Base-by-base conservation (phyloP, 441 rosid genomes). In the Brassica balearica region DNA sequence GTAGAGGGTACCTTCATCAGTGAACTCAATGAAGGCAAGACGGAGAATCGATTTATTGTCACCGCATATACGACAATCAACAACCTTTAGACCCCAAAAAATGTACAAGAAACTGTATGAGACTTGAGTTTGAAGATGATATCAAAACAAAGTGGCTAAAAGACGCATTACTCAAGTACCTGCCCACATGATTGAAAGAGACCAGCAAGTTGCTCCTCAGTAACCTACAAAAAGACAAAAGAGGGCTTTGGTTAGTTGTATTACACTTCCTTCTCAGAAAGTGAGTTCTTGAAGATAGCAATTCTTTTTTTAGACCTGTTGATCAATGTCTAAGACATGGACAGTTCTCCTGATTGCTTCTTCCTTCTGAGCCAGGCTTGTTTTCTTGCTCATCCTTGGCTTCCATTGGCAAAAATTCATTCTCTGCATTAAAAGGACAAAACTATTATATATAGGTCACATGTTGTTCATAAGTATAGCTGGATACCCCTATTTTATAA, bases 131-230 rank as follows among this genome's bases (percentile, higher is more conserved):
- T 58, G 55, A 55, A 77, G n/a, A 93, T 88, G 75, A 22, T 8
- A 1, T 77, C 17, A 60, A 1, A 41, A 48, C 19, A 55, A 65
- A 20, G 20, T 32, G 15, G 53, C 38, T 29, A 75, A 72, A 32
- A 58, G 65, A 55, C 53, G 90, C 82, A 17, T 93, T 93, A 10
- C 95, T 96, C 0, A 88, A 82, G 34, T 25, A 92, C 98, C 92
- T 87, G 92, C 75, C 98, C 98, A 56, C 93, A 90, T 38, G 83
- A 82, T 53, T 86, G 86, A 87, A 93, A 93, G 70, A 93, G 91
- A 65, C 86, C 89, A 6, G 97, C 97, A 80, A 93, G 94, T 81
- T 89, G 95, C 84, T 92, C 97, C 83, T 93, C 98, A 58, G 98
- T 92, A 60, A 89, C 92, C 97, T 92, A 72, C 63, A 64, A 43